Percentiles rank a stretch among this genome's conserved stretches.
phyloP scores from a whole-genome alignment of 352 stramenopile species.

The Phytophthora gonapodyides region DNA sequence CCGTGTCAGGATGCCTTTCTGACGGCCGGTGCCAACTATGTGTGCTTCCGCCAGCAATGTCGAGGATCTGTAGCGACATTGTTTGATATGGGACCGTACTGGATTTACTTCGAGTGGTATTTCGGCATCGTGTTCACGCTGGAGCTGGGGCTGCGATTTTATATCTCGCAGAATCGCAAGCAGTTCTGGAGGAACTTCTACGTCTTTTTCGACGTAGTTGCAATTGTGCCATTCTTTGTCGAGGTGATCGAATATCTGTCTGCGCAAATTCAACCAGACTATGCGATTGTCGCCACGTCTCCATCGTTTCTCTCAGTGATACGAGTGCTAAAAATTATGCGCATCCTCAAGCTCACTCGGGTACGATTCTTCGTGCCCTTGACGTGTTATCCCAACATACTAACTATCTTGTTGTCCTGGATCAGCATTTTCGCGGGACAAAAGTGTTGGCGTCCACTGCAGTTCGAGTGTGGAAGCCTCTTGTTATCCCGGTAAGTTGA shows the following conservation, averaged over 20 bases:
- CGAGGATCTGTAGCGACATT: constrained; percentile 31
- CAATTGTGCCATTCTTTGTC: constrained; percentile 64
- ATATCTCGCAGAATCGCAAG: constrained; percentile 40
- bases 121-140: constrained; percentile 62
- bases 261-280: constrained; percentile 43
- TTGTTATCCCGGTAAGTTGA: constrained; percentile 63
- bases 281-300: constrained; percentile 62
- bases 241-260: constrained; percentile 48
- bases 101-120: constrained; percentile 78
- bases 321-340: constrained; percentile 72
- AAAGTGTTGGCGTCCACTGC: constrained; percentile 69
- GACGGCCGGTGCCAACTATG: constrained; percentile 24
- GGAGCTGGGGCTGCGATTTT: constrained; percentile 67
- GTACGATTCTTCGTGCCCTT: constrained; percentile 27
- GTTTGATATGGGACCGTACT: constrained; percentile 71
- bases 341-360: constrained; percentile 72
- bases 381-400: background rate
- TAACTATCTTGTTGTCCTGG: background rate
- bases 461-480: constrained; percentile 53
- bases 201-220: constrained; percentile 69
- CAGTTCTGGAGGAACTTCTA: constrained; percentile 61
- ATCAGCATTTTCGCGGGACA: constrained; percentile 66
- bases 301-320: constrained; percentile 72
- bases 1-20: constrained; percentile 46
- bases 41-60: constrained; percentile 66